These are phyloP conservation scores for Talaromyces sp. DNA, from an alignment of 2,329 filamentous ascomycete species.

Conservation along the genomic window DNA sequence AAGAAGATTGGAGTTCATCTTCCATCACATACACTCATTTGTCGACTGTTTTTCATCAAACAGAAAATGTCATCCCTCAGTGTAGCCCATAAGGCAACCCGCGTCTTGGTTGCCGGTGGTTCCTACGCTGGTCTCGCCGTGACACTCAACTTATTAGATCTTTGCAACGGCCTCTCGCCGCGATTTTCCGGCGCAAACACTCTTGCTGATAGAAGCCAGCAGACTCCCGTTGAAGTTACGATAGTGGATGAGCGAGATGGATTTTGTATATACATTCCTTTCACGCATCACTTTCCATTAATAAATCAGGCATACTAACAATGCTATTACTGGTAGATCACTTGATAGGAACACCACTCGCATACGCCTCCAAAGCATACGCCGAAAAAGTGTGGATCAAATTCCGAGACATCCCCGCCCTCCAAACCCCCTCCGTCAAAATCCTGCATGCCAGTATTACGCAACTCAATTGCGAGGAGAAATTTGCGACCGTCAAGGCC, in stretches of 20 bases:
- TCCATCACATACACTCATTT: background rate
- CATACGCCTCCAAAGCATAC: conserved; percentile 58
- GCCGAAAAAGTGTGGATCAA: conserved; percentile 67
- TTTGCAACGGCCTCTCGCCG: conserved; percentile 55
- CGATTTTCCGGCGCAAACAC: conserved; percentile 6
- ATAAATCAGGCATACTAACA: background rate
- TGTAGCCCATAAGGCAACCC: conserved; percentile 24
- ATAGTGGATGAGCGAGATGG: conserved; percentile 78
- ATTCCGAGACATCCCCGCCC: conserved; percentile 64
- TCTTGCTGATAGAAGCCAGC: conserved; percentile 30
- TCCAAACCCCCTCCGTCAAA: conserved; percentile 62
- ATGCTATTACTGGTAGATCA: conserved; percentile 43
- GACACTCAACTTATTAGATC: conserved; percentile 65
- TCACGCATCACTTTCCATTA: background rate
- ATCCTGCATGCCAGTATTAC: conserved; percentile 66
- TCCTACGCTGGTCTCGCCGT: conserved; percentile 70
- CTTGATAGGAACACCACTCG: conserved; percentile 72
- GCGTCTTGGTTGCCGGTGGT: conserved; percentile 67
- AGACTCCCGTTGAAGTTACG: conserved; percentile 65
- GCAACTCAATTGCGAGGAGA: conserved; percentile 50
- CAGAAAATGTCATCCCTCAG: conserved; percentile 6
- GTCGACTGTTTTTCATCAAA: background rate
- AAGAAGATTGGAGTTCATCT: background rate
- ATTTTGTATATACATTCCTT: conserved; percentile 57
- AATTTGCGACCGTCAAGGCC: conserved; percentile 4